Evolutionary conservation across 2,329 filamentous ascomycete genomes (phyloP).

Genomic region (Magnaporthales sp.): DNA sequence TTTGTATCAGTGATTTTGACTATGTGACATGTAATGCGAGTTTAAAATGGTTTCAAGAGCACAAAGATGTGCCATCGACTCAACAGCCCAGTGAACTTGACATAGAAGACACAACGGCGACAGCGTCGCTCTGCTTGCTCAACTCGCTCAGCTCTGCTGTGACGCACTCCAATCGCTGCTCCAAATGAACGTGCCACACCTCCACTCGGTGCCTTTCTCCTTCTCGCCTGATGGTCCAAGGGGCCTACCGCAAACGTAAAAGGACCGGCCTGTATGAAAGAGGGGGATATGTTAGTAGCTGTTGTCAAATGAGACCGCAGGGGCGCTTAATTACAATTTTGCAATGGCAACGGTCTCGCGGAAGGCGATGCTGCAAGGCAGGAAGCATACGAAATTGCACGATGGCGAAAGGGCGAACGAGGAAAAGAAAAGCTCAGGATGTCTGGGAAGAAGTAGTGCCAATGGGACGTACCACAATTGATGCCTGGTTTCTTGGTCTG

Average conservation of each 20-base stretch:
- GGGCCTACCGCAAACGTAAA: conserved; percentile 60
- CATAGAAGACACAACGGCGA: not conserved
- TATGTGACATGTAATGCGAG: not conserved
- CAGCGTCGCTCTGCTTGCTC: not conserved
- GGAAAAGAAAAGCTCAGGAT: conserved; percentile 2
- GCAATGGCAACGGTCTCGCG: too few relatives aligned
- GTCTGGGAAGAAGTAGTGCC: not conserved
- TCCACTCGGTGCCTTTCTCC: conserved; percentile 77
- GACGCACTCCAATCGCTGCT: conserved; percentile 46
- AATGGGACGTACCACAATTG: conserved; percentile 54
- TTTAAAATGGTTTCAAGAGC: not conserved
- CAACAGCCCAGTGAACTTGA: not conserved
- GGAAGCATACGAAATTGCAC: not conserved
- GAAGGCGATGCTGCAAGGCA: conserved; percentile 1
- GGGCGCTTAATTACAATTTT: not conserved
- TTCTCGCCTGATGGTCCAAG: conserved; percentile 79
- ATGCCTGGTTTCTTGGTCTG: conserved; percentile 83
- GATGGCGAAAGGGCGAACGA: not conserved
- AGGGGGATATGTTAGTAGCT: not conserved
- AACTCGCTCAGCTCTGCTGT: conserved; percentile 5
- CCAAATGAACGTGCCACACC: conserved; percentile 78
- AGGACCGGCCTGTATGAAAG: conserved; percentile 41
- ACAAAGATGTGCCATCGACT: not conserved
- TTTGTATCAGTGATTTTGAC: not conserved
- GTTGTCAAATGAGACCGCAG: not conserved